phyloP scores from a whole-genome alignment of 1,284 basidiomycete species.

The Malassezia slooffiae region DNA sequence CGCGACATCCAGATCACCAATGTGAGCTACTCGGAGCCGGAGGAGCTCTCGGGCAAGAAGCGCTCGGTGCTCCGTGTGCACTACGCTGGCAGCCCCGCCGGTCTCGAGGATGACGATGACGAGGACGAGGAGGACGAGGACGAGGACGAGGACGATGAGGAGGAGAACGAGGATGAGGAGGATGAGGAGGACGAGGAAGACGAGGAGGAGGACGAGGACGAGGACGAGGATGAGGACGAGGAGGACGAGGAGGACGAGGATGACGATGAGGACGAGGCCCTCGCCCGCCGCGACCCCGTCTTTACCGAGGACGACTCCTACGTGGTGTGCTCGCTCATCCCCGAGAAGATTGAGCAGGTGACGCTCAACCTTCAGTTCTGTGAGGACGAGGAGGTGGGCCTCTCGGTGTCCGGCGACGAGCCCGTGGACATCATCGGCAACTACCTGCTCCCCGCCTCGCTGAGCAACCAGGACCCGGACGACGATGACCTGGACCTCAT shows the following conservation, averaged over 20 bases:
- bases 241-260: conserved; percentile 46
- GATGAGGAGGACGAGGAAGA: conserved; percentile 48
- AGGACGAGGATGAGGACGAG: conserved; percentile 42
- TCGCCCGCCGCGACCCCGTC: conserved; percentile 21
- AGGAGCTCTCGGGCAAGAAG: conserved; percentile 56
- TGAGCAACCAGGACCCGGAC: conserved; percentile 50
- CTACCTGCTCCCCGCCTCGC: conserved; percentile 57
- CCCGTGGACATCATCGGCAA: conserved; percentile 77
- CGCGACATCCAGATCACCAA: conserved; percentile 73
- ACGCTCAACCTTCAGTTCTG: conserved; percentile 56
- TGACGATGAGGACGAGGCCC: conserved; percentile 44
- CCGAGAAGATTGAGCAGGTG: conserved; percentile 61
- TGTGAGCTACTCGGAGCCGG: conserved; percentile 59
- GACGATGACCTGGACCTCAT: conserved; percentile 45
- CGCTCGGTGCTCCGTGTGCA: conserved; percentile 68
- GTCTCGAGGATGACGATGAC: conserved; percentile 51
- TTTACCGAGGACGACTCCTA: conserved; percentile 48
- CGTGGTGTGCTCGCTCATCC: conserved; percentile 51
- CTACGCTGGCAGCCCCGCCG: conserved; percentile 51
- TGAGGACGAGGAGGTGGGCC: conserved; percentile 55
- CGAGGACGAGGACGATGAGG: conserved; percentile 48
- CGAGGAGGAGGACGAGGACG: conserved; percentile 51
- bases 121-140: conserved; percentile 52
- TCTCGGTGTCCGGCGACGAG: conserved; percentile 74
- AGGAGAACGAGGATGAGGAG: conserved; percentile 36